Evolutionary conservation across 768 basidiomycete genomes (phyloP), one percentile per base, ranked within the genome.

Genomic region (Xerocomellus dryophilus): DNA sequence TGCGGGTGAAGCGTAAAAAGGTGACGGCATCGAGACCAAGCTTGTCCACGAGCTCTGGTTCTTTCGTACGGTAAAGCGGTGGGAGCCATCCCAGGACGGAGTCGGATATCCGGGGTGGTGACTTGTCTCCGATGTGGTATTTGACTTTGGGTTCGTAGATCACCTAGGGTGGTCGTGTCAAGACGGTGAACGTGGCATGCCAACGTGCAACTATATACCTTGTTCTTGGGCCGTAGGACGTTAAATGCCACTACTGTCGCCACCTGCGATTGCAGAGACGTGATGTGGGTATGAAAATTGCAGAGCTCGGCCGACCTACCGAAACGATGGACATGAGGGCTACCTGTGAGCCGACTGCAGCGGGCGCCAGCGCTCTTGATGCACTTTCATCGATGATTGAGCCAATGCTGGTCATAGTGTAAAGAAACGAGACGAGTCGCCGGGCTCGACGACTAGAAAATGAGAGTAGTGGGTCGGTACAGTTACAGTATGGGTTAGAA

Each of bases 131-230:
- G 55, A 81, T 77, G 64, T 91, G 90, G 66, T 93, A 95, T 71
- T 95, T 95, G 72, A 91, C 84, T 73, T 95, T 97, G 57, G 93
- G 94, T 67, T 93, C 90, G 66, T 96, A 96, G 54, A 94, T 83
- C 57, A 91, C 81, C 92, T 92, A 54, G 42, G 5, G 17, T n/a
- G 12, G 23, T 34, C n/a, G 23, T 41, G 36, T 58, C 27, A 34
- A 18, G 17, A 46, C 2, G 27, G 20, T 32, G 7, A 11, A 6
- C 7, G 31, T 31, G 29, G 44, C 4, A 15, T 39, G 27, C 3
- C 15, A n/a, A 42, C 6, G 34, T 39, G 34, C 15, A 42, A 39
- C 10, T 14, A 63, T 69, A 36, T 64, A 85, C 89, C 80, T 90
- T 93, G 78, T 97, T 95, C 61, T 85, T 84, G 12, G 96, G 96